A percentile compares a stretch with the other conserved stretches of the same genome.
Evolutionary conservation across 1,139 yeast genomes (phyloP).

Genomic region (Kurtzmaniella natalensis): DNA sequence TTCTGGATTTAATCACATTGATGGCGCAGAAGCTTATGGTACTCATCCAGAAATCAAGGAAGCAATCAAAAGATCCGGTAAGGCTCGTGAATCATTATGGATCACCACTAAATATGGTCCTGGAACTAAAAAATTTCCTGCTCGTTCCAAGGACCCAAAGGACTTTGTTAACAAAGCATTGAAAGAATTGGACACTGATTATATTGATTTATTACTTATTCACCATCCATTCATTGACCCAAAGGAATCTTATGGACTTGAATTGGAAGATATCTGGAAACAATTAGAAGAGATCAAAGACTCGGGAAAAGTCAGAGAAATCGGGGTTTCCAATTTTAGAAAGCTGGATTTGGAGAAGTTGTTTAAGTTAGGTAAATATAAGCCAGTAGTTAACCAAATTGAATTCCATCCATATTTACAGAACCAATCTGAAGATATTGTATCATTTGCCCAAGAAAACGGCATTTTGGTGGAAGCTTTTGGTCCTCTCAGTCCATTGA

Average conservation of each 20-base stretch:
- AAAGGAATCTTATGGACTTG: conserved; percentile 9
- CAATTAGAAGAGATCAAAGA: conserved; percentile 26
- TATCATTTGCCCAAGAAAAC: conserved; percentile 15
- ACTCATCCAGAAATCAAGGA: conserved; percentile 21
- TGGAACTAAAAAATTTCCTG: conserved; percentile 7
- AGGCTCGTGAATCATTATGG: conserved; percentile 19
- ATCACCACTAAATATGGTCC: conserved; percentile 18
- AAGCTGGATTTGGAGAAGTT: conserved; percentile 16
- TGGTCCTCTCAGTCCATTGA: conserved; percentile 24
- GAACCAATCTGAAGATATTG: conserved; percentile 19
- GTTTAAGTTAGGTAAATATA: conserved; percentile 12
- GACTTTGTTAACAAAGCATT: conserved; percentile 48
- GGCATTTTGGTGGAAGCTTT: conserved; percentile 22
- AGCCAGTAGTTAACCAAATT: conserved; percentile 24
- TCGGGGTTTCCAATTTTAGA: conserved; percentile 27
- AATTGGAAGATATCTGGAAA: conserved; percentile 21
- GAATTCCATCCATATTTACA: conserved; percentile 27
- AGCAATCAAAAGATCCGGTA: conserved; percentile 14
- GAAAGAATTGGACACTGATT: conserved; percentile 50
- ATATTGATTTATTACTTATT: conserved; percentile 55
- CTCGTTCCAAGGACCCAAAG: conserved; percentile 34
- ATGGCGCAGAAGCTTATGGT: conserved; percentile 23
- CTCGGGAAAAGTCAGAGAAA: conserved; percentile 24
- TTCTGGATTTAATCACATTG: conserved; percentile 21
- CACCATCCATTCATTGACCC: conserved; percentile 13